Evolutionary conservation across 2,329 filamentous ascomycete species (phyloP), one percentile per base, ranked within the genome.

Genomic region (Hyphodiscus sp.): DNA sequence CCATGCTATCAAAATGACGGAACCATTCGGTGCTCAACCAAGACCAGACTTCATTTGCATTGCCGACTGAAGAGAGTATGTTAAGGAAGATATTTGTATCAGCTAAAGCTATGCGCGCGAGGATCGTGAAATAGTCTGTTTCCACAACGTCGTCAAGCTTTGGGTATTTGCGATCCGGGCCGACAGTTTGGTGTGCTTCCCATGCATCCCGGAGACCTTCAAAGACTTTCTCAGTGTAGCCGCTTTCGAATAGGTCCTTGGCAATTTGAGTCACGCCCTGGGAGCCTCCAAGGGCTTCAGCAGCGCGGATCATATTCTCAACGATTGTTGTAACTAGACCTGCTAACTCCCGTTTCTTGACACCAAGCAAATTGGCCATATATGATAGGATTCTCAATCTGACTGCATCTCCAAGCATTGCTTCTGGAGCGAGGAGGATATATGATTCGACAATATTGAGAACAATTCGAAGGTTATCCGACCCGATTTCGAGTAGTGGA

Each of bases 121-220:
- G 76, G 1, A 97, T 83, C 4, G 83, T 81, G 65, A 95, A 87
- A 68, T 95, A 96, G 66, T 96, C 89, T 0, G 87, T 87, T 65
- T 96, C 84, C 0, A 88, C 85, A 11, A 91, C 78, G 13, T 84
- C 82, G 62, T 86, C 86, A 33, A 96, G 80, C 29, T 82, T 80
- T 42, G 84, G 80, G 19, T 81, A 76, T 60, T 80, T 87, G 23
- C 80, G 79, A 64, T 89, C 87, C 0, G 92, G 91, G 0, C 94
- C 92, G 0, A 87, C 88, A 0, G 87, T 89, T 67, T 95, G 85
- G 62, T 88, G 85, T 2, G 89, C 85, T 64, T 87, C 80, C 78
- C 82, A 85, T 2, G 85, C 80, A 50, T 85, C 79, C 64, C 82
- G 83, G 1, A 92, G 76, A 9, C 80, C 81, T 58, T 81, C 76